These are phyloP conservation scores for Populus hybrid DNA, from an alignment of 441 rosid genomes.

Conservation along the genomic window DNA sequence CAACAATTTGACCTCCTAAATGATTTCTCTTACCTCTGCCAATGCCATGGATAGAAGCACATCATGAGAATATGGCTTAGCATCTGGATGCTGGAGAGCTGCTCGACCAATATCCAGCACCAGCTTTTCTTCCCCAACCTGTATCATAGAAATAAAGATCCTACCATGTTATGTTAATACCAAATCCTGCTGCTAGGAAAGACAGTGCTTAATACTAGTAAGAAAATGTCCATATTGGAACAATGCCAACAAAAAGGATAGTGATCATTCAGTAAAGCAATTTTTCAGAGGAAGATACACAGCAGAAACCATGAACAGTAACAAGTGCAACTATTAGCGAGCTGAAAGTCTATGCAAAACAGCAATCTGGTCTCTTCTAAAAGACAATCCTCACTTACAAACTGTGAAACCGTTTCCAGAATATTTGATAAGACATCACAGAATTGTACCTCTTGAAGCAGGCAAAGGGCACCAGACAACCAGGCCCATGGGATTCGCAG, in stretches of 20 bases:
- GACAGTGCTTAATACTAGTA: not conserved
- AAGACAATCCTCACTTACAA: not conserved
- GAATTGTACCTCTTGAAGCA: constrained; percentile 82
- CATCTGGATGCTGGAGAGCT: constrained; percentile 74
- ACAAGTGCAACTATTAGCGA: not conserved
- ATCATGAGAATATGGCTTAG: constrained; percentile 79
- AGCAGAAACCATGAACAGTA: not conserved
- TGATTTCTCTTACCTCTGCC: constrained; percentile 74
- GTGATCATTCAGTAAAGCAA: not conserved
- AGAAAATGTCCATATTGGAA: not conserved
- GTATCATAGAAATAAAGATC: constrained; percentile 29
- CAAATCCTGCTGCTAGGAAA: not conserved
- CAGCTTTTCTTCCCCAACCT: constrained; percentile 89
- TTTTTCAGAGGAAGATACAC: not conserved
- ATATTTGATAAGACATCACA: not conserved
- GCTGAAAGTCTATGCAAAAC: not conserved
- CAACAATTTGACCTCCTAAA: constrained; percentile 26
- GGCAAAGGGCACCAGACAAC: constrained; percentile 90
- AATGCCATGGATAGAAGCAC: constrained; percentile 85
- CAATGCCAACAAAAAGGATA: not conserved
- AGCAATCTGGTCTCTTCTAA: not conserved
- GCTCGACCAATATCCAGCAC: constrained; percentile 75
- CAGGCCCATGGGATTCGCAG: constrained; percentile 79
- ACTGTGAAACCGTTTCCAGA: too few relatives aligned
- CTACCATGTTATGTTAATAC: not conserved